Percentiles rank a stretch among this genome's conserved stretches.
These are phyloP conservation scores for Saccharomycopsis synnaedendra DNA, from an alignment of 805 yeast genomes.

Conservation along the genomic window DNA sequence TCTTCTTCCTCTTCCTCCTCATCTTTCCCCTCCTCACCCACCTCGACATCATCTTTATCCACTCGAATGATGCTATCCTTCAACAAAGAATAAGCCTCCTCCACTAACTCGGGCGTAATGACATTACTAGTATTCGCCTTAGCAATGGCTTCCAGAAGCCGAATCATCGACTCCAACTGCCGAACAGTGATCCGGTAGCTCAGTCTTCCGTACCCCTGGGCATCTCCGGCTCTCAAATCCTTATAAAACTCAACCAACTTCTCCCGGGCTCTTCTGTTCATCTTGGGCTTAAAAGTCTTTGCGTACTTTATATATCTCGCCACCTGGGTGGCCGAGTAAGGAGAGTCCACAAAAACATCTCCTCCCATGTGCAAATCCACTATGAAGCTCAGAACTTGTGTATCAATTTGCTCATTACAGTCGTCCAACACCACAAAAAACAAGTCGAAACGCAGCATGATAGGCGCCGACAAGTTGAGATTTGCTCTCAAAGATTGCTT, in stretches of 20 bases:
- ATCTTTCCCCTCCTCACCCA: slow-evolving; percentile 49
- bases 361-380: slow-evolving; percentile 85
- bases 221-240: slow-evolving; percentile 79
- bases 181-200: slow-evolving; percentile 94
- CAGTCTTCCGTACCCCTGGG: slow-evolving; percentile 76
- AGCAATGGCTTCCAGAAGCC: slow-evolving; percentile 93
- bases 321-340: slow-evolving; percentile 79
- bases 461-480: slow-evolving; percentile 93
- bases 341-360: slow-evolving; percentile 84
- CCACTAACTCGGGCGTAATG: slow-evolving; percentile 73
- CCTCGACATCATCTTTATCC: slow-evolving; percentile 84
- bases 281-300: slow-evolving; percentile 79
- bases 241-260: slow-evolving; percentile 69
- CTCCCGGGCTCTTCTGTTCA: slow-evolving; percentile 73
- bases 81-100: slow-evolving; percentile 84
- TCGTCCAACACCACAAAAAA: slow-evolving; percentile 93
- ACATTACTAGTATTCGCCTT: slow-evolving; percentile 91
- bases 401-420: slow-evolving; percentile 82
- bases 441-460: slow-evolving; percentile 95
- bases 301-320: slow-evolving; percentile 86
- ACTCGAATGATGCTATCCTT: slow-evolving; percentile 89
- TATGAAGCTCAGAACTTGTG: slow-evolving; percentile 84
- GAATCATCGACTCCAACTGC: slow-evolving; percentile 87
- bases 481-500: slow-evolving; percentile 76
- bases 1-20: slow-evolving; percentile 16